Base-by-base conservation (phyloP, 768 basidiomycete species). In the Mycena vulgaris region DNA sequence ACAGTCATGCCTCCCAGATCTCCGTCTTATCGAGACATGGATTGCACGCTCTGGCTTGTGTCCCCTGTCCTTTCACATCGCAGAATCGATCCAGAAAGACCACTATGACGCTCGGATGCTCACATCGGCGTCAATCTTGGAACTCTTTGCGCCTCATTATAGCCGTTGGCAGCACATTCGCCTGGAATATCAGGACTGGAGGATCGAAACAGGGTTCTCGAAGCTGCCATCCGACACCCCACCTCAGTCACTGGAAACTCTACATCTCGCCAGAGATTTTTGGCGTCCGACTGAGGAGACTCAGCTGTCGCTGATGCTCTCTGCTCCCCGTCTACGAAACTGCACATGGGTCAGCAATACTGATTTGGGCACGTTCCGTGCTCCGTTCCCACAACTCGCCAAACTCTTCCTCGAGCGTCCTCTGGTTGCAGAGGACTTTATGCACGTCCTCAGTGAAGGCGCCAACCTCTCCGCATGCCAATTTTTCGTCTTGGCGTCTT, bases 351-450 rank as follows among this genome's bases (percentile, higher is more conserved):
- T 75, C 8, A 70, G 70, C 55, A 69, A 73, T 49, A 72, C 69
- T 27, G 64, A 65, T 37, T 59, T 73, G 39, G 71, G 73, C 47
- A 69, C 64, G 11, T 63, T 78, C 48, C 60, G 53, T n/a, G 73
- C 79, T 30, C 78, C 78, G 8, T 79, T 77, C 77, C 66, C 75
- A 1, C 78, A 79, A 60, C 71, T 81, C 19, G 68, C 73, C 31
- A 70, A 68, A 28, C 72, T 80, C 51, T 70, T 71, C 16, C 70
- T 81, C 21, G 72, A 76, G 51, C 74, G 75, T 31, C 68, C 75
- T 17, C 57, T 78, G 17, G 49, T 70, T 2, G 45, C 75, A 25
- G 70, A 73, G 9, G 75, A 79, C 37, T 73, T 70, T 17, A 68
- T 77, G 48, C 68, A 68, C 47, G 74, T 76, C 40, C 65, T 78